phyloP scores from a whole-genome alignment of 1,139 yeast species.

The Pneumocystis sp. region DNA sequence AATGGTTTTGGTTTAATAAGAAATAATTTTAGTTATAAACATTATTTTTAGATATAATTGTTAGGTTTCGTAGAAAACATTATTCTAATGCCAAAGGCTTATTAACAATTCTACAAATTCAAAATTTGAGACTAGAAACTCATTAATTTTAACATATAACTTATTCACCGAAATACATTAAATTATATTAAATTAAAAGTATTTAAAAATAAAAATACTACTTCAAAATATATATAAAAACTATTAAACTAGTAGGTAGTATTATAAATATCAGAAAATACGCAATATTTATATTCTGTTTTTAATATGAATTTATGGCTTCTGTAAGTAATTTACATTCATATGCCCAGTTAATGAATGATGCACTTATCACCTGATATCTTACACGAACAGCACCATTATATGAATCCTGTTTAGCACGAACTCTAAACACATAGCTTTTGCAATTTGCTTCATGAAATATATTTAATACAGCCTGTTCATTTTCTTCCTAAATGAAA shows the following conservation, averaged over 20 bases:
- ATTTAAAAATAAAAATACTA: background rate
- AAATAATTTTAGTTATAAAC: background rate
- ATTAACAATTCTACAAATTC: background rate
- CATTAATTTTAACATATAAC: background rate
- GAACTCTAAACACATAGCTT: slow-evolving; percentile 58
- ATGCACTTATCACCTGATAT: slow-evolving; percentile 47
- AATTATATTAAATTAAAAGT: background rate
- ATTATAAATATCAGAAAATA: background rate
- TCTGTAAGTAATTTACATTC: slow-evolving; percentile 49
- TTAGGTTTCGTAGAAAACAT: background rate
- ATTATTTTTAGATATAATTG: background rate
- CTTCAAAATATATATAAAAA: background rate
- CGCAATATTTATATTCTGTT: background rate
- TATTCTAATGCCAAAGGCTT: background rate
- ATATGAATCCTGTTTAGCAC: slow-evolving; percentile 72
- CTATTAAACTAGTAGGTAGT: background rate
- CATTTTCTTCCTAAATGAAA: slow-evolving; percentile 26
- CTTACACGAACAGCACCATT: slow-evolving; percentile 67
- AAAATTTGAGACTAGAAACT: background rate
- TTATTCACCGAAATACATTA: background rate
- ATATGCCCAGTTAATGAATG: slow-evolving; percentile 41
- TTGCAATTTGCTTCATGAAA: slow-evolving; percentile 45
- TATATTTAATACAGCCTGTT: slow-evolving; percentile 34
- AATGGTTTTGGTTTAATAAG: background rate
- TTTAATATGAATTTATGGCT: slow-evolving; percentile 29